Evolutionary conservation across 805 yeast genomes (phyloP).

Genomic region (Yarrowia alimentaria): DNA sequence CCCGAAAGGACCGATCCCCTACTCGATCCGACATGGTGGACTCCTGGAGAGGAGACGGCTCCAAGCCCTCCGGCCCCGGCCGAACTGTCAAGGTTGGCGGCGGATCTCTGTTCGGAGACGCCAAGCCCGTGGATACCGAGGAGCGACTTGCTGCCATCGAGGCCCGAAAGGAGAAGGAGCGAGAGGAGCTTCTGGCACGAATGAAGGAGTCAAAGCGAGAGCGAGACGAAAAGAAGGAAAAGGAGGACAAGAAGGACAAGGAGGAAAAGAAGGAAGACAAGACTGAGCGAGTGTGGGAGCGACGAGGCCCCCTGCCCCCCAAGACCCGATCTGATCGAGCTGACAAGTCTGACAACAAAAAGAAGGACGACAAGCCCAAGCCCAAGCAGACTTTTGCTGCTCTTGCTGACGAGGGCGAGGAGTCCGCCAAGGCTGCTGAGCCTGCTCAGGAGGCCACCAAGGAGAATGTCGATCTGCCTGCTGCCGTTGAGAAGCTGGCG

Average conservation of each 20-base stretch:
- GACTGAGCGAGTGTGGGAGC: constrained; percentile 27
- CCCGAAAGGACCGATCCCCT: constrained; percentile 33
- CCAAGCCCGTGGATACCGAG: constrained; percentile 79
- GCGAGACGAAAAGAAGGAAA: constrained; percentile 23
- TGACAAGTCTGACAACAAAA: constrained; percentile 21
- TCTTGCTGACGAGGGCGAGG: constrained; percentile 26
- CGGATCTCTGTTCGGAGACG: constrained; percentile 68
- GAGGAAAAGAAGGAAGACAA: constrained; percentile 27
- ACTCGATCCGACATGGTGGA: constrained; percentile 32
- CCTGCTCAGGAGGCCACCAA: constrained; percentile 31
- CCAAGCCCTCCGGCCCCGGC: constrained; percentile 33
- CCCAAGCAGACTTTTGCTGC: constrained; percentile 21
- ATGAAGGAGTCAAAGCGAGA: constrained; percentile 26
- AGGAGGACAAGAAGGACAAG: constrained; percentile 27
- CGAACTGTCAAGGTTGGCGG: constrained; percentile 28
- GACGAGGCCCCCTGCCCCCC: constrained; percentile 29
- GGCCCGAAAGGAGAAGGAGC: constrained; percentile 35
- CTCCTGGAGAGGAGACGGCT: constrained; percentile 41
- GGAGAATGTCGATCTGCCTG: constrained; percentile 30
- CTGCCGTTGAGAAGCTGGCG: constrained; percentile 26
- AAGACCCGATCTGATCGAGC: constrained; percentile 3
- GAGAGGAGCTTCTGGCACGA: constrained; percentile 30
- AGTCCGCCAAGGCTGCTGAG: constrained; percentile 28
- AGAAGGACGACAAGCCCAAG: constrained; percentile 21
- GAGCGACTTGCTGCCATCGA: constrained; percentile 65